phyloP scores from a whole-genome alignment of 2,329 filamentous ascomycete species.

The Aspergillus amoenus region DNA sequence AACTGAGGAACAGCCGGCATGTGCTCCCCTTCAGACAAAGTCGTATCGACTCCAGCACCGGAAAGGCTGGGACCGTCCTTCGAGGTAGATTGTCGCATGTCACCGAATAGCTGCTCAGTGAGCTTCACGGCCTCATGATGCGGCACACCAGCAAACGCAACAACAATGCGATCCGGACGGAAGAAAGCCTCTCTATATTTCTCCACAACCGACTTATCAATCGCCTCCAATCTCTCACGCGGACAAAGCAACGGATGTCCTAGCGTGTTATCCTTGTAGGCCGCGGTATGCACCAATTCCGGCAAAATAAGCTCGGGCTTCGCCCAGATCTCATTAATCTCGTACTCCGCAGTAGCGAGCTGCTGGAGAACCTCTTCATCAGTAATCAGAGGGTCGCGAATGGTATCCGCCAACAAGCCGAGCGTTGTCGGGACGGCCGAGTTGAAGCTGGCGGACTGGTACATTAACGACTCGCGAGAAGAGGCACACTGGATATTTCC shows the following conservation, averaged over 20 bases:
- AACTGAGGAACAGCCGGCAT: conserved; percentile 38
- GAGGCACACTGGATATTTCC: conserved; percentile 98
- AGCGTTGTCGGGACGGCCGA: conserved; percentile 80
- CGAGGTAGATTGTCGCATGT: conserved; percentile 68
- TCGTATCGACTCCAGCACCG: conserved; percentile 59
- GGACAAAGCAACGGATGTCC: conserved; percentile 93
- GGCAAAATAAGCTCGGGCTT: conserved; percentile 95
- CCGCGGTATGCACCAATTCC: conserved; percentile 91
- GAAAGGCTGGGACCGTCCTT: conserved; percentile 52
- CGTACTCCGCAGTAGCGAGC: conserved; percentile 87
- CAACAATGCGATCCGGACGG: conserved; percentile 84
- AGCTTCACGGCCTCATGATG: conserved; percentile 77
- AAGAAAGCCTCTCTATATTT: conserved; percentile 83
- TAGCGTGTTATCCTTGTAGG: conserved; percentile 92
- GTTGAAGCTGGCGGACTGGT: conserved; percentile 98
- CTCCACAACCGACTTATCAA: conserved; percentile 70
- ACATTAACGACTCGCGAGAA: conserved; percentile 95
- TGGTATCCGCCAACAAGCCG: conserved; percentile 86
- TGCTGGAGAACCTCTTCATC: conserved; percentile 85
- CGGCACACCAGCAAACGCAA: conserved; percentile 90
- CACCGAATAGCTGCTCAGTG: conserved; percentile 83
- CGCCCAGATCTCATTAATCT: conserved; percentile 96
- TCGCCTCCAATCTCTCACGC: conserved; percentile 72
- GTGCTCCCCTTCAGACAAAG: conserved; percentile 32
- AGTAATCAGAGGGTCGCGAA: conserved; percentile 79